Percentiles rank a stretch among this genome's conserved stretches.
These are phyloP conservation scores for Bullera alba DNA, from an alignment of 768 basidiomycete species.

Conservation along the genomic window DNA sequence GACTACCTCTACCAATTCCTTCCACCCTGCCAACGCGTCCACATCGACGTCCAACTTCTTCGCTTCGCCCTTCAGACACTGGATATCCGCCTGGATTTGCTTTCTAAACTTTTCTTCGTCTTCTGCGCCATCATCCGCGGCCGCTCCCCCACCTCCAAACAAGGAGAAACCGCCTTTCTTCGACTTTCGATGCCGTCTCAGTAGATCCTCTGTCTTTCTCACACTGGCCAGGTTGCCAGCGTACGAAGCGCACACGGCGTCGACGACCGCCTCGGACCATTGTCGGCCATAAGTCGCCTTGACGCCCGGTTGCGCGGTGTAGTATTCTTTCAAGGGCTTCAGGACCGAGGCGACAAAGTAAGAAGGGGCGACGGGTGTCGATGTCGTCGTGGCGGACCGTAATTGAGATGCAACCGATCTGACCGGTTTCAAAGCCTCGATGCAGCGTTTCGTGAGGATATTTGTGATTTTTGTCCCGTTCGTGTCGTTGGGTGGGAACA, in stretches of 20 bases:
- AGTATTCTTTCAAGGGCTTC: slow-evolving; percentile 62
- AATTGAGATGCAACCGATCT: slow-evolving; percentile 85
- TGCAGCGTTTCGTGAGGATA: slow-evolving; percentile 72
- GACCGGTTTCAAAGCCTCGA: slow-evolving; percentile 75
- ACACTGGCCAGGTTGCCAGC: slow-evolving; percentile 70
- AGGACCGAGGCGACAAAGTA: slow-evolving; percentile 77
- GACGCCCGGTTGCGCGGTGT: slow-evolving; percentile 58
- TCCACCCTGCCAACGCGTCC: slow-evolving; percentile 34
- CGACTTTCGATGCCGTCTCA: slow-evolving; percentile 77
- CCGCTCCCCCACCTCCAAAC: slow-evolving; percentile 53
- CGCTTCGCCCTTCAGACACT: slow-evolving; percentile 74
- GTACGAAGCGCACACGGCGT: slow-evolving; percentile 63
- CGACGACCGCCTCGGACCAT: slow-evolving; percentile 57
- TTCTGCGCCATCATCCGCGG: slow-evolving; percentile 60
- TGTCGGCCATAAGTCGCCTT: slow-evolving; percentile 51
- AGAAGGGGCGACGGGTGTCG: slow-evolving; percentile 59
- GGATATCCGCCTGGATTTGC: slow-evolving; percentile 82
- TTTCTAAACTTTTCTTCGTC: slow-evolving; percentile 82
- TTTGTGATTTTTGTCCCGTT: slow-evolving; percentile 50
- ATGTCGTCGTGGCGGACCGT: slow-evolving; percentile 66
- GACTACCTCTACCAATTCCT: slow-evolving; percentile 39
- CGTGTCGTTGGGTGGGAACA: slow-evolving; percentile 8
- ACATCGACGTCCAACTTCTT: slow-evolving; percentile 62
- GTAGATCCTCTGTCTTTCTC: slow-evolving; percentile 86
- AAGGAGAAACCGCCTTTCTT: slow-evolving; percentile 73